Percentiles rank a stretch among this genome's conserved stretches.
Evolutionary conservation across 2,329 filamentous ascomycete species (phyloP).

Genomic region (Apiospora saccharicola): DNA sequence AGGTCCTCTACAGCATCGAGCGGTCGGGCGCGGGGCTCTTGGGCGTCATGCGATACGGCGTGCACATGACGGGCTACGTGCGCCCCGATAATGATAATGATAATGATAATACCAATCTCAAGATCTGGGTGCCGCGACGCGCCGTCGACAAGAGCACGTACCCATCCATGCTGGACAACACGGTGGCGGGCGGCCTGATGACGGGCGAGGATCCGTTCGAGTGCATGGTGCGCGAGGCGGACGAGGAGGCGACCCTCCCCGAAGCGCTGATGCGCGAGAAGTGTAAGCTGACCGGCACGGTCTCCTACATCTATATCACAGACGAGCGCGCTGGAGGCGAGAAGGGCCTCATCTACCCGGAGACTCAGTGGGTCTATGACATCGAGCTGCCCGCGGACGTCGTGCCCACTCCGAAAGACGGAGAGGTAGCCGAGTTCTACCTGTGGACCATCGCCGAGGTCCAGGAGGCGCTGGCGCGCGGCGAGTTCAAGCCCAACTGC

Average conservation of each 20-base stretch:
- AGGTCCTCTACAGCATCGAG: constrained; percentile 77
- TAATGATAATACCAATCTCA: constrained; percentile 59
- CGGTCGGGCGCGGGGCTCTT: constrained; percentile 77
- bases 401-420: constrained; percentile 79
- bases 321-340: constrained; percentile 81
- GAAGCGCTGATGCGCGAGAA: constrained; percentile 70
- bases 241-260: constrained; percentile 86
- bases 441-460: constrained; percentile 82
- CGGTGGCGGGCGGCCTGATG: constrained; percentile 83
- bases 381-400: constrained; percentile 75
- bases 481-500: constrained; percentile 93
- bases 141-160: constrained; percentile 85
- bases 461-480: constrained; percentile 70
- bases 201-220: constrained; percentile 83
- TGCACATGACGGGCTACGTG: constrained; percentile 82
- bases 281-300: constrained; percentile 68
- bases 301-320: constrained; percentile 87
- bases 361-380: constrained; percentile 92
- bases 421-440: constrained; percentile 87
- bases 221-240: constrained; percentile 83
- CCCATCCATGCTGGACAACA: constrained; percentile 92
- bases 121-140: constrained; percentile 85
- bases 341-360: constrained; percentile 83
- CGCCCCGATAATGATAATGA: constrained; percentile 44
- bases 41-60: constrained; percentile 79